Evolutionary conservation across 139 green algal species (phyloP).

Genomic region (Mesostigma viride): DNA sequence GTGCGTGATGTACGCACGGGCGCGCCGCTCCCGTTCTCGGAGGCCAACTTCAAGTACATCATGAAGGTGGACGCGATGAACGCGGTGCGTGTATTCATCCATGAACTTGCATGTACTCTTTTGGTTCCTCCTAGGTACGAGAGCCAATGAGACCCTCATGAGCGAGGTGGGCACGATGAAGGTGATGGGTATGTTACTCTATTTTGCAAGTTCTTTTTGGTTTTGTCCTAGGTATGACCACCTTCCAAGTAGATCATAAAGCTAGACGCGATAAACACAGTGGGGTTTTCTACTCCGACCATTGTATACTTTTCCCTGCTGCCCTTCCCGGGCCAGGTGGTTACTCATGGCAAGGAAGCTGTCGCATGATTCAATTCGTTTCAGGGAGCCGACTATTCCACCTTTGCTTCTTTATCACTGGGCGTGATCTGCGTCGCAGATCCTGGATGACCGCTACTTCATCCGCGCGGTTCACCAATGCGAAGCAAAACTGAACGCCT

Average conservation of each 20-base stretch:
- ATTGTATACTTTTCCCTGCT: not conserved
- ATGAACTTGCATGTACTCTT: not conserved
- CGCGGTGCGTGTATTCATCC: constrained; percentile 3
- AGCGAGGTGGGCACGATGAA: not conserved
- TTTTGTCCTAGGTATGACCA: not conserved
- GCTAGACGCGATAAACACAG: too few relatives aligned
- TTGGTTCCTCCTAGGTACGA: not conserved
- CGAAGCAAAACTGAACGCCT: too few relatives aligned
- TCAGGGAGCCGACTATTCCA: not conserved
- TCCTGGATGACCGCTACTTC: constrained; percentile 35
- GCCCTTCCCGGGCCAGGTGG: not conserved
- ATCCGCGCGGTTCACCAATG: constrained; percentile 22
- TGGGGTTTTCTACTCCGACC: not conserved
- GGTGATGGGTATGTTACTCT: not conserved
- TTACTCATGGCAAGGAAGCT: not conserved
- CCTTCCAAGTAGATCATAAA: too few relatives aligned
- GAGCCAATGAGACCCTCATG: not conserved
- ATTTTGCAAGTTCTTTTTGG: not conserved
- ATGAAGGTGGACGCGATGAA: constrained; percentile 33
- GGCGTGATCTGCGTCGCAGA: not conserved
- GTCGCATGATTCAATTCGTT: not conserved
- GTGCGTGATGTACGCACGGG: constrained; percentile 20
- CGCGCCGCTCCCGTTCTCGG: constrained; percentile 22
- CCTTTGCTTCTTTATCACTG: not conserved
- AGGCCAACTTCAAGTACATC: constrained; percentile 20